Evolutionary conservation across 1,139 yeast species (phyloP), one percentile per base, ranked within the genome.

Genomic region (Pichia sp.): DNA sequence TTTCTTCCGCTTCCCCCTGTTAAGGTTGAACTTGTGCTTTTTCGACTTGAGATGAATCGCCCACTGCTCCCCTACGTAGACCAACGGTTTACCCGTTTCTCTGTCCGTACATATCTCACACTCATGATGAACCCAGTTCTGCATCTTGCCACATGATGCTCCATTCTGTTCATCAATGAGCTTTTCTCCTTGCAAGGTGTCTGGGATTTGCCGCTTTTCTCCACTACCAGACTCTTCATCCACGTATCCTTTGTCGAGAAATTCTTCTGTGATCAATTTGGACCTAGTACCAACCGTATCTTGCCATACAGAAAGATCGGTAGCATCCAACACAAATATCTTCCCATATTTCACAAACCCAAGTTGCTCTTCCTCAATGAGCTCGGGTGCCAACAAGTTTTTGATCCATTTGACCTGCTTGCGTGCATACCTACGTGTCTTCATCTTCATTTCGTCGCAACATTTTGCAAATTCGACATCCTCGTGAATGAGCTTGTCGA

Each of bases 391-490:
- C 36, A 93, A 73, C 55, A 85, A 75, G 62, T 87, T 88, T 52
- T 78, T 78, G 58, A 93, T 92, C 97, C 98, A 93, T 68, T 91
- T 91, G n/a, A 91, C 83, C 67, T 93, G 99, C 60, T 80, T 81
- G 59, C 85, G 85, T 1, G 98, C 96, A 68, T 93, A 93, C 64
- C 85, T 89, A 54, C 96, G 73, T 0, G 99, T 93, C 46, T 88
- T 76, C 1, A 81, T 74, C 67, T 93, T 91, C 98, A 93, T 93
- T 34, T 81, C 74, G 16, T 83, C 87, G 2, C 87, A 73, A 8
- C 95, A 84, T 6, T 72, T 71, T 1, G 64, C 64, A 55, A 83
- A 75, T 3, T 71, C 59, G 8, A 46, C 48, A 51, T 60, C 61
- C 49, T 57, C 58, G 7, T 29, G 38, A 7, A 60, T 45, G 2